Percentiles rank a stretch among this genome's conserved stretches.
Evolutionary conservation across 768 basidiomycete genomes (phyloP).

Genomic region (Clavaria fumosa): DNA sequence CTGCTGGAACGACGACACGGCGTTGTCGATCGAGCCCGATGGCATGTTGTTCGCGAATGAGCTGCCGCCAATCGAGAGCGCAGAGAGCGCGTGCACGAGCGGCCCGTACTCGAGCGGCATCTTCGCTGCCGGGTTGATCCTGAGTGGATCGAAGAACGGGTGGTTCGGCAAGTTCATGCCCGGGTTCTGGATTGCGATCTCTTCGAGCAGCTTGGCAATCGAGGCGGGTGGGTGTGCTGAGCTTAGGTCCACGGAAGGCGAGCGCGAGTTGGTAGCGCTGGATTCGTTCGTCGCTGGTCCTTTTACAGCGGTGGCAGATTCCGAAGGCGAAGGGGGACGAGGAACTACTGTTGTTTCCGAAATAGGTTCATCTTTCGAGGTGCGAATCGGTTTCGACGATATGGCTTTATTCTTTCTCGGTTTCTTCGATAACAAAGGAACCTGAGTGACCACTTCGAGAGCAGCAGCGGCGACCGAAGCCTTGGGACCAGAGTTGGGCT

Average conservation of each 20-base stretch:
- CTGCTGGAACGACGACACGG: slow-evolving; percentile 81
- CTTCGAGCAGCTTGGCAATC: slow-evolving; percentile 49
- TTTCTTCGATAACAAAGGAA: slow-evolving; percentile 66
- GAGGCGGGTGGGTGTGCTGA: slow-evolving; percentile 27
- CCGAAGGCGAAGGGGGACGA: slow-evolving; percentile 28
- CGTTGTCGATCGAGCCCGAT: slow-evolving; percentile 79
- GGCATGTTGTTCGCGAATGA: slow-evolving; percentile 76
- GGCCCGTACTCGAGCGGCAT: slow-evolving; percentile 78
- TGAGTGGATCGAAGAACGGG: slow-evolving; percentile 59
- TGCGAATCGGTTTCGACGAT: slow-evolving; percentile 39
- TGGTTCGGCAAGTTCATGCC: slow-evolving; percentile 51
- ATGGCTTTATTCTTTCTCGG: slow-evolving; percentile 69
- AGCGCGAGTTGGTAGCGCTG: slow-evolving; percentile 41
- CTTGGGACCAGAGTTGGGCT: neutral
- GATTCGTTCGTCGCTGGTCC: slow-evolving; percentile 23
- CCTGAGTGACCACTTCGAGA: slow-evolving; percentile 34
- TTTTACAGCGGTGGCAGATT: slow-evolving; percentile 26
- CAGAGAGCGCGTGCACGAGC: slow-evolving; percentile 72
- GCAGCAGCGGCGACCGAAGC: slow-evolving; percentile 7
- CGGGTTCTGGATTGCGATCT: slow-evolving; percentile 47
- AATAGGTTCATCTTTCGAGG: too few relatives aligned
- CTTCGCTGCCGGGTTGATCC: slow-evolving; percentile 59
- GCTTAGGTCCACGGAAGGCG: slow-evolving; percentile 41
- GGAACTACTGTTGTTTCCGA: slow-evolving; percentile 35
- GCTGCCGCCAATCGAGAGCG: slow-evolving; percentile 71